Evolutionary conservation across 2,329 filamentous ascomycete genomes (phyloP).

Genomic region (Fusarium proliferatum): DNA sequence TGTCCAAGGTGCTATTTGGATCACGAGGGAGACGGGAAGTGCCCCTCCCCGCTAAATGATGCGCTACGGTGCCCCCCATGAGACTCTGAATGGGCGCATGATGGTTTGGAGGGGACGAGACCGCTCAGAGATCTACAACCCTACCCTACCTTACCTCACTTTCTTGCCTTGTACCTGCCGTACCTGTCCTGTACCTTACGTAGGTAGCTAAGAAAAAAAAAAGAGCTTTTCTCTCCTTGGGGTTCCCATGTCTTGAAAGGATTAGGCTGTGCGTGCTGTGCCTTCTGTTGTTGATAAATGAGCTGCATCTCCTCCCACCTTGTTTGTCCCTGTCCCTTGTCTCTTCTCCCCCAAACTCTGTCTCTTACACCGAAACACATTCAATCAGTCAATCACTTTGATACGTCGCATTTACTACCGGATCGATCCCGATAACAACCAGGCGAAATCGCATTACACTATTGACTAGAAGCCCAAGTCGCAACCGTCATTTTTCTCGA

Average conservation of each 20-base stretch:
- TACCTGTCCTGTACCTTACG: constrained; percentile 4
- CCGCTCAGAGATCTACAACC: constrained; percentile 29
- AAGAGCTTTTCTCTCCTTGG: background rate
- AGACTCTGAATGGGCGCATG: constrained; percentile 32
- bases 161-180: constrained; percentile 18
- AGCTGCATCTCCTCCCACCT: constrained; percentile 30
- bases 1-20: background rate
- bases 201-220: constrained; percentile 2
- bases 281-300: constrained; percentile 18
- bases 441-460: background rate
- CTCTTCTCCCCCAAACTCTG: constrained; percentile 1
- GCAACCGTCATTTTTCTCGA: background rate
- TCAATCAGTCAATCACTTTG: background rate
- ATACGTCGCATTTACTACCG: background rate
- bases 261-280: constrained; percentile 17
- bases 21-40: constrained; percentile 31
- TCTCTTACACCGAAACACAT: background rate
- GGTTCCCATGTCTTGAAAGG: background rate
- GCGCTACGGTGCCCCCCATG: background rate
- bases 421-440: background rate
- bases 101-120: constrained; percentile 31
- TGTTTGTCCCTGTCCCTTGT: background rate
- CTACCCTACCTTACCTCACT: background rate
- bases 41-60: background rate
- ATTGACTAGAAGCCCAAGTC: background rate